Percentiles rank a stretch among this genome's conserved stretches.
Evolutionary conservation across 78 protist genomes (phyloP).

Genomic region (Guillardia theta): DNA sequence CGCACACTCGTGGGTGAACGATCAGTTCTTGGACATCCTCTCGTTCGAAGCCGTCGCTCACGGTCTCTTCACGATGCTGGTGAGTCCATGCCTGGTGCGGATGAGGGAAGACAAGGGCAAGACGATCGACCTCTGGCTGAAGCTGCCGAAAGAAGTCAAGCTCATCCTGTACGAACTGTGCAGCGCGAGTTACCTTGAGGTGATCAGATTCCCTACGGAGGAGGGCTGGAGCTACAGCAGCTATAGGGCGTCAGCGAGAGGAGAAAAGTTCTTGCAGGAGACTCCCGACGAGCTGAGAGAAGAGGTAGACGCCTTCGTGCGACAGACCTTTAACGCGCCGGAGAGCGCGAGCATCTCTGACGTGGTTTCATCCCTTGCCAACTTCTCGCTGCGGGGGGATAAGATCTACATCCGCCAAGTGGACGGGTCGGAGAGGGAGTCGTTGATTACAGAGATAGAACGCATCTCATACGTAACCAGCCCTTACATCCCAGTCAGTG

Average conservation of each 20-base stretch:
- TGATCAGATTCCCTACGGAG: too few relatives aligned
- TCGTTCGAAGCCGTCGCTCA: too few relatives aligned
- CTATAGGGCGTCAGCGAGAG: background rate
- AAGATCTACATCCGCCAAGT: background rate
- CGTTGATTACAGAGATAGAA: background rate
- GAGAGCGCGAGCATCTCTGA: background rate
- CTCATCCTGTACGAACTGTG: too few relatives aligned
- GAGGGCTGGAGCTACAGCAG: too few relatives aligned
- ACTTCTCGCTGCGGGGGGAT: background rate
- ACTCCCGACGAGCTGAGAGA: background rate
- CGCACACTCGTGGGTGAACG: too few relatives aligned
- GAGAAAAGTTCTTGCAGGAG: background rate
- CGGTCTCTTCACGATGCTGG: too few relatives aligned
- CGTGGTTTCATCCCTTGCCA: background rate
- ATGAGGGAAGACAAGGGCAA: too few relatives aligned
- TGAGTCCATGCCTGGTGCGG: too few relatives aligned
- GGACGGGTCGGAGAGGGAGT: background rate
- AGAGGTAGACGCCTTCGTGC: background rate
- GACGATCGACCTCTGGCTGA: too few relatives aligned
- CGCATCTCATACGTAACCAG: background rate
- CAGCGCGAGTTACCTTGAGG: too few relatives aligned
- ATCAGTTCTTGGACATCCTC: too few relatives aligned
- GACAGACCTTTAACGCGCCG: background rate
- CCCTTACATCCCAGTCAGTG: background rate
- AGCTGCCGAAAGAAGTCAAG: too few relatives aligned